Evolutionary conservation across 1,139 yeast species (phyloP).

Genomic region (Kurtzmaniella natalensis): DNA sequence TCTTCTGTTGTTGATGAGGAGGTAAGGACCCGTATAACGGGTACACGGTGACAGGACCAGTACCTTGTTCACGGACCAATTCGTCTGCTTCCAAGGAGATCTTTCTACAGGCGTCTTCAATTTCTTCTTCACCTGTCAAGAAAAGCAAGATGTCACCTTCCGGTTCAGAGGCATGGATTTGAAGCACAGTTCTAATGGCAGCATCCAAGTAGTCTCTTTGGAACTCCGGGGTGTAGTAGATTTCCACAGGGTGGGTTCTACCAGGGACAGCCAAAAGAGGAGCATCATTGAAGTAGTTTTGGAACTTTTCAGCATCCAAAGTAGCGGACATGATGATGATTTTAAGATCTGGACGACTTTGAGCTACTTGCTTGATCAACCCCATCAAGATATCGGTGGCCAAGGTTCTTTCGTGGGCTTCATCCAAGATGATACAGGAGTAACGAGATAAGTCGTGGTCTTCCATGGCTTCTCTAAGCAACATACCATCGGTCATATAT

Average conservation of each 20-base stretch:
- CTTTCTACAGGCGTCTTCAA: constrained; percentile 93
- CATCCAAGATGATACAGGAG: constrained; percentile 90
- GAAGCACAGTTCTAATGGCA: constrained; percentile 90
- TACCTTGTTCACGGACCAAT: constrained; percentile 77
- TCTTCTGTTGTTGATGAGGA: constrained; percentile 90
- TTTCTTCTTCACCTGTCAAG: constrained; percentile 96
- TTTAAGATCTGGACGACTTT: constrained; percentile 81
- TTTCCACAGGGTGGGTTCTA: constrained; percentile 95
- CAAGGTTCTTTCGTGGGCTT: constrained; percentile 96
- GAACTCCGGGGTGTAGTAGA: constrained; percentile 93
- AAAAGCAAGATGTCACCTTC: constrained; percentile 88
- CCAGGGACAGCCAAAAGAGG: constrained; percentile 97
- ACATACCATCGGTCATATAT: constrained; percentile 99
- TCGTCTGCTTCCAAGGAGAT: constrained; percentile 86
- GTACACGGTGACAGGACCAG: constrained; percentile 86
- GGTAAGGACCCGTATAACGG: constrained; percentile 96
- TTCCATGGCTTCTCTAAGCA: constrained; percentile 94
- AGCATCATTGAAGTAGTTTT: constrained; percentile 81
- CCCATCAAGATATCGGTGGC: constrained; percentile 98
- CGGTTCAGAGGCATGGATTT: constrained; percentile 94
- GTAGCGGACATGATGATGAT: constrained; percentile 97
- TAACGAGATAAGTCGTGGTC: constrained; percentile 79
- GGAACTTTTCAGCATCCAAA: constrained; percentile 94
- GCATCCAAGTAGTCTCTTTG: constrained; percentile 94
- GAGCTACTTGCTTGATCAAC: constrained; percentile 72